Conservation (phyloP, 2,329 filamentous ascomycete species). For the Lasiodiplodia sp. region DNA sequence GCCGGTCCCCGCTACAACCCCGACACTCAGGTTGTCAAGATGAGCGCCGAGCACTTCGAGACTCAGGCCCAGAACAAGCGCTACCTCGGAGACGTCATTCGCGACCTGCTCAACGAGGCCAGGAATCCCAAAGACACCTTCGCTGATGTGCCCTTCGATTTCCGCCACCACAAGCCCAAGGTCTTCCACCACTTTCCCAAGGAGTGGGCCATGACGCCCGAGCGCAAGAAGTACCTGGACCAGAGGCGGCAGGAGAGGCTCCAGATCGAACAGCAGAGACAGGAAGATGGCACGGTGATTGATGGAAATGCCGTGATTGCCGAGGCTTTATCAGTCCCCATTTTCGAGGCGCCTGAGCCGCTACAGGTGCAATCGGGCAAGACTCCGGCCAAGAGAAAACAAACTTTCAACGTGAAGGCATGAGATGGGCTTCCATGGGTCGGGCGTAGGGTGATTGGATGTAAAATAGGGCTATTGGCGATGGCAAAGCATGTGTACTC, state of each 20-base stretch:
- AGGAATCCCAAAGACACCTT: conserved; percentile 81
- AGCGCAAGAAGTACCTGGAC: conserved; percentile 72
- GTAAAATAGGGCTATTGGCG: neutral
- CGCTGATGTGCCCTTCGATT: conserved; percentile 86
- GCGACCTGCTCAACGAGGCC: conserved; percentile 75
- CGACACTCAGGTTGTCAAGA: conserved; percentile 78
- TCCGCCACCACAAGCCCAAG: conserved; percentile 80
- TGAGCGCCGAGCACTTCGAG: conserved; percentile 88
- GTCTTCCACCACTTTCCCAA: conserved; percentile 75
- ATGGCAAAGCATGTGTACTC: conserved; percentile 2
- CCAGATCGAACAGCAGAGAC: conserved; percentile 62
- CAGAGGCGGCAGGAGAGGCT: conserved; percentile 62
- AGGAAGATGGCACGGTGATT: conserved; percentile 64
- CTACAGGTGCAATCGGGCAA: conserved; percentile 1
- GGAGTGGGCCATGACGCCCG: conserved; percentile 79
- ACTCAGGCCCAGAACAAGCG: conserved; percentile 96
- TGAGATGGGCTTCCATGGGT: conserved; percentile 10
- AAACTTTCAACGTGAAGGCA: conserved; percentile 8
- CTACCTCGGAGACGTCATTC: conserved; percentile 82
- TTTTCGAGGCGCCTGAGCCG: conserved; percentile 9
- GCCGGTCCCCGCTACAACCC: conserved; percentile 88
- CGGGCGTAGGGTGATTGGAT: conserved; percentile 18
- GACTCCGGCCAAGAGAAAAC: neutral
- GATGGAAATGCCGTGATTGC: conserved; percentile 54
- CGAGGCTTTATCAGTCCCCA: conserved; percentile 12